Evolutionary conservation across 495 filamentous ascomycete genomes (phyloP).

Genomic region (Talaromyces wortmannii): DNA sequence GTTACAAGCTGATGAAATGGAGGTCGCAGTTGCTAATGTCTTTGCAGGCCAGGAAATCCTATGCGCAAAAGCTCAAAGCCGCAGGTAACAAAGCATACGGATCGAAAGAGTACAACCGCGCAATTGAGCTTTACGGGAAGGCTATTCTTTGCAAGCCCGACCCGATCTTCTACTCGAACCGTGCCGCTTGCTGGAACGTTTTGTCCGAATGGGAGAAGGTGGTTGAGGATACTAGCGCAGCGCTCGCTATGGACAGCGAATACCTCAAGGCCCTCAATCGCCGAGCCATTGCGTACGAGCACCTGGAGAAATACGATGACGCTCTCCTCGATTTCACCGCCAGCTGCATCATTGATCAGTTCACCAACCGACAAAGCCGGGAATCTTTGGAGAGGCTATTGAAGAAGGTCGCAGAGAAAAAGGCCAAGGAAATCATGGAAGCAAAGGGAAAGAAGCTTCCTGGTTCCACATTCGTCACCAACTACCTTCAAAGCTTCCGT

Average conservation of each 20-base stretch:
- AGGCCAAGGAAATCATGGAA: conserved; percentile 78
- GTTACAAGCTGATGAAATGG: not conserved
- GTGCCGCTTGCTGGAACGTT: conserved; percentile 95
- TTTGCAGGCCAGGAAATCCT: conserved; percentile 57
- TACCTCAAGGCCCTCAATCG: conserved; percentile 98
- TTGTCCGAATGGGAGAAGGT: conserved; percentile 90
- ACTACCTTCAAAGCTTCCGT: conserved; percentile 98
- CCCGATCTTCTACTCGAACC: conserved; percentile 97
- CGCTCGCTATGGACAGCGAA: conserved; percentile 83
- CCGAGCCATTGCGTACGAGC: conserved; percentile 92
- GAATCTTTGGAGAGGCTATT: conserved; percentile 86
- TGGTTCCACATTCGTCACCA: conserved; percentile 91
- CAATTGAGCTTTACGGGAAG: conserved; percentile 90
- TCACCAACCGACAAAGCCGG: conserved; percentile 82
- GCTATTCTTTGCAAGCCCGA: conserved; percentile 96
- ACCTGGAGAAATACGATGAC: conserved; percentile 82
- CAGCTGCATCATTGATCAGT: conserved; percentile 97
- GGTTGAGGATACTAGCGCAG: conserved; percentile 92
- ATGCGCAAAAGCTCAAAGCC: conserved; percentile 84
- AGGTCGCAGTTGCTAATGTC: conserved; percentile 6
- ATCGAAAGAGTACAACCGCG: conserved; percentile 79
- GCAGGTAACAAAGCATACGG: conserved; percentile 96
- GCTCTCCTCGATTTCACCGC: conserved; percentile 96
- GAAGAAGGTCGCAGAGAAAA: conserved; percentile 94
- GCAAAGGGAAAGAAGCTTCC: conserved; percentile 78